These are phyloP conservation scores for Clitoria ternatea DNA, from an alignment of 306 rosid genomes.

Conservation along the genomic window DNA sequence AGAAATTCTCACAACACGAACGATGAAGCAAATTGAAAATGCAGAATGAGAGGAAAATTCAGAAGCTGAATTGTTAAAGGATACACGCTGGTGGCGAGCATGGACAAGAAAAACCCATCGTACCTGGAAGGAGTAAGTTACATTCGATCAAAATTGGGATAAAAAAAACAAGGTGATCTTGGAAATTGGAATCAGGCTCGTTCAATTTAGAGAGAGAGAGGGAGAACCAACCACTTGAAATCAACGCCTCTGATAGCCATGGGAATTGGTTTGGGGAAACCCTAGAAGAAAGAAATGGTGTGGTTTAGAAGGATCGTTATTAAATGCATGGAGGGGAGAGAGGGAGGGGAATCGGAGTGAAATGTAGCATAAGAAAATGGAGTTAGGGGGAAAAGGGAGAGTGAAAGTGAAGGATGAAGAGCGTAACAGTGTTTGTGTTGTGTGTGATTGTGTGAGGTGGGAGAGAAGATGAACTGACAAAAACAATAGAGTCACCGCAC, in stretches of 20 bases:
- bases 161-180: neutral
- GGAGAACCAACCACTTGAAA: slow-evolving; percentile 76
- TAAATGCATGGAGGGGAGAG: slow-evolving; percentile 28
- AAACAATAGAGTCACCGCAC: neutral
- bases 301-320: neutral
- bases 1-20: neutral
- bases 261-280: slow-evolving; percentile 21
- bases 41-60: neutral
- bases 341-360: neutral
- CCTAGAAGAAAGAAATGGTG: slow-evolving; percentile 30
- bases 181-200: neutral
- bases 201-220: neutral
- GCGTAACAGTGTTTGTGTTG: too few relatives aligned
- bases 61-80: slow-evolving; percentile 44
- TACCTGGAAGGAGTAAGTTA: slow-evolving; percentile 53
- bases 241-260: slow-evolving; percentile 95
- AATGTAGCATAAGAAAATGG: neutral
- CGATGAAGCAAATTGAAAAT: slow-evolving; percentile 3
- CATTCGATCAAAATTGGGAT: neutral
- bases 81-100: slow-evolving; percentile 99
- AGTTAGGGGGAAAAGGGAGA: neutral
- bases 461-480: slow-evolving; percentile 7
- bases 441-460: neutral
- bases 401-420: neutral
- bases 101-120: slow-evolving; percentile 94